A percentile compares a stretch with the other conserved stretches of the same genome.
phyloP scores from a whole-genome alignment of 2,329 filamentous ascomycete genomes.

The Fusarium sp. region DNA sequence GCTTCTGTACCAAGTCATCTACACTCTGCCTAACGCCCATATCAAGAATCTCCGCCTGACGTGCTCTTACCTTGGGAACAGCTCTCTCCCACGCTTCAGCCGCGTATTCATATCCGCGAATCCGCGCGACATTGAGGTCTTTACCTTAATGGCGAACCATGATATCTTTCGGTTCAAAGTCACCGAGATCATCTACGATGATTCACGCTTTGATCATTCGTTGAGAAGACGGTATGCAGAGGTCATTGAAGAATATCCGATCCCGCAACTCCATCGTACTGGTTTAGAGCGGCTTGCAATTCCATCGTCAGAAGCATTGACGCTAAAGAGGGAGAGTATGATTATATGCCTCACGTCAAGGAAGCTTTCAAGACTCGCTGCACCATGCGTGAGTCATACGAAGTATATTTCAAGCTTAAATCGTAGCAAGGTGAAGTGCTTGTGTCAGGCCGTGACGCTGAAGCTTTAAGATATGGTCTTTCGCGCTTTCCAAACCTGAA shows the following conservation, averaged over 20 bases:
- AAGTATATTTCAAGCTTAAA: conserved; percentile 45
- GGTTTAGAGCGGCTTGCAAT: neutral
- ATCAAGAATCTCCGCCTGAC: conserved; percentile 16
- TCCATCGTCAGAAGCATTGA: fast-evolving
- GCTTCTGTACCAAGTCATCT: neutral
- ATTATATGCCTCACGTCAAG: too few species aligned
- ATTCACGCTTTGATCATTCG: conserved; percentile 3
- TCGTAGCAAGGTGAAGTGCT: conserved; percentile 47
- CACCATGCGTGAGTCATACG: conserved; percentile 24
- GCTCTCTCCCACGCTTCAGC: neutral
- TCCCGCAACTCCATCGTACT: neutral
- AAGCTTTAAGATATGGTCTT: conserved; percentile 43
- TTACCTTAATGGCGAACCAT: conserved; percentile 23
- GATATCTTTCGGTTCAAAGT: conserved; percentile 8
- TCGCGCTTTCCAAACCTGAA: conserved; percentile 47
- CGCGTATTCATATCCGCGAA: conserved; percentile 32
- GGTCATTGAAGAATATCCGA: neutral
- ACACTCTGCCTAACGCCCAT: neutral
- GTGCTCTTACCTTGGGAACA: neutral
- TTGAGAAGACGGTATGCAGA: fast-evolving
- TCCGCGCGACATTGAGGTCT: conserved; percentile 24
- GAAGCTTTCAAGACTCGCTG: neutral
- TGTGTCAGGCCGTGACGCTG: conserved; percentile 36
- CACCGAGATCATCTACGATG: conserved; percentile 32
- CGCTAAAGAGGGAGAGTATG: fast-evolving